Evolutionary conservation across 371 early-diverging fungal genomes (phyloP).

Genomic region (Syncephalastrum monosporum): DNA sequence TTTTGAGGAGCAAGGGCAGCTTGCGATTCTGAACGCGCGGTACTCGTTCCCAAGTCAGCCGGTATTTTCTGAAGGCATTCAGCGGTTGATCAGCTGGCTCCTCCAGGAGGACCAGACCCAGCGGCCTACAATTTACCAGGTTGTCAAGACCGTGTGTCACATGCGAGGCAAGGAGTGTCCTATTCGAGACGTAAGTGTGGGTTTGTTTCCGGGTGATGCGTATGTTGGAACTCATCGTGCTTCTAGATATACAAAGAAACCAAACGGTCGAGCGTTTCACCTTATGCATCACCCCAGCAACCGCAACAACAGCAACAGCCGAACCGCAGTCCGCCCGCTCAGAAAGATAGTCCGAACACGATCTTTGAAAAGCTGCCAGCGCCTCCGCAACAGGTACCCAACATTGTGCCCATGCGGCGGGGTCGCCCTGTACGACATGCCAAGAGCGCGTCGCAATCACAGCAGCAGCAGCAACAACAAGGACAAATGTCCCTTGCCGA

Average conservation of each 20-base stretch:
- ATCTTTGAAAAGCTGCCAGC: conserved; percentile 43
- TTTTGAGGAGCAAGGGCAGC: conserved; percentile 85
- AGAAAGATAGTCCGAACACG: conserved; percentile 17
- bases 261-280: conserved; percentile 11
- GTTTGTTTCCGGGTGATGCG: not conserved
- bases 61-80: conserved; percentile 62
- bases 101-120: conserved; percentile 72
- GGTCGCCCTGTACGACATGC: conserved; percentile 61
- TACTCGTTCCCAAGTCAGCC: conserved; percentile 77
- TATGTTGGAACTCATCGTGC: not conserved
- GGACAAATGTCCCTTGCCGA: not conserved
- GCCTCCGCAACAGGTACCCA: conserved; percentile 41
- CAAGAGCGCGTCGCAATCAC: conserved; percentile 8
- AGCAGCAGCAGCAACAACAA: not conserved
- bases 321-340: not conserved
- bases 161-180: conserved; percentile 70
- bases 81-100: conserved; percentile 67
- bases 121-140: conserved; percentile 79
- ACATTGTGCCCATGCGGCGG: conserved; percentile 72
- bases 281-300: not conserved
- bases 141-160: conserved; percentile 62
- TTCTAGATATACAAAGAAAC: conserved; percentile 29
- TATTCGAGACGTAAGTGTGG: conserved; percentile 49
- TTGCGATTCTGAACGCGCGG: conserved; percentile 88
- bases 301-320: not conserved